Evolutionary conservation across 2,329 filamentous ascomycete species (phyloP), one percentile per base, ranked within the genome.

Genomic region (Talaromyces atroroseus): DNA sequence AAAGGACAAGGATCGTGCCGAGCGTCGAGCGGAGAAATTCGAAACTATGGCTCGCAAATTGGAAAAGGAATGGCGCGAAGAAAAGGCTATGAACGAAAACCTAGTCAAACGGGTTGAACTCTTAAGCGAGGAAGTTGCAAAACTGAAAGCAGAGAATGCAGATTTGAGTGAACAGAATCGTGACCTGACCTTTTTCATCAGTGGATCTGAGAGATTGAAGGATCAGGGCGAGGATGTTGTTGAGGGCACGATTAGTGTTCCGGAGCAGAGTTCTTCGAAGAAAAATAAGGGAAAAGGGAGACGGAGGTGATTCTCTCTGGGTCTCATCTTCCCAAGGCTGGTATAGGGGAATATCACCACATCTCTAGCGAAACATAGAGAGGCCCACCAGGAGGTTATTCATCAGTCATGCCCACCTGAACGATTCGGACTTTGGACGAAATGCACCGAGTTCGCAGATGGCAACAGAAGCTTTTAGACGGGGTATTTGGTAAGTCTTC

Each of bases 181-280:
- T 14, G 92, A 96, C 69, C 69, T 96, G 68, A 85, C 80, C 51
- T 92, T 95, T 80, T 95, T 92, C 66, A 92, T 96, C 58, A 89
- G 85, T 20, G 88, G 89, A 0, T 84, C 88, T 71, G 85, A 94
- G 72, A 92, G 90, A 72, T 73, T 96, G 64, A 86, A 82, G 74
- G 81, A 80, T 82, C 34, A 82, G 24, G 52, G 38, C 40, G 88
- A 87, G n/a, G 89, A 92, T 70, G 71, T 94, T 38, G 83, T 86
- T 62, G 87, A 87, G 52, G 89, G 88, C 0, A 89, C 82, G 53
- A 79, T 86, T n/a, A 84, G 81, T 60, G 78, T 90, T 44, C 82
- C 85, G 1, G 84, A 83, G 63, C 67, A 58, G 44, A 32, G 69
- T 48, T 71, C 72, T 29, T 80, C 78, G 65, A 78, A 77, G 53